Evolutionary conservation across 306 rosid species (phyloP).

Genomic region (Trifolium repens): DNA sequence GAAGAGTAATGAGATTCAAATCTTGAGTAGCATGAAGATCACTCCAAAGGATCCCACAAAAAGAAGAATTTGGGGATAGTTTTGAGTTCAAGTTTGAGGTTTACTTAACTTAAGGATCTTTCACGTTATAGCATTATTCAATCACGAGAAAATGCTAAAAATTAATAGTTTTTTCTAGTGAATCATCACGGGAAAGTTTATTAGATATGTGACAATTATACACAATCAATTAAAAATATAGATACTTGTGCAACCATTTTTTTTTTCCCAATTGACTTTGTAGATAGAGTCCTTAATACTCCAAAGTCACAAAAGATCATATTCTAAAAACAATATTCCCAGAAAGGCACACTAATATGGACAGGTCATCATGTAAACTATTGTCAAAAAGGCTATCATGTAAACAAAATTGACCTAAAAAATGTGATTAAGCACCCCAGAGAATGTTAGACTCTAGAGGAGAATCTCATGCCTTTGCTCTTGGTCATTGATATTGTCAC

Average conservation of each 20-base stretch:
- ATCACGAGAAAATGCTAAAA: constrained; percentile 12
- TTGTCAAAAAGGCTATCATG: too few relatives aligned
- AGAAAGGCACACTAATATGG: constrained; percentile 4
- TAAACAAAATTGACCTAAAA: constrained; percentile 30
- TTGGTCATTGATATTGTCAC: constrained; percentile 39
- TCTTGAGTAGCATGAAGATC: constrained; percentile 43
- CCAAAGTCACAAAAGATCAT: constrained; percentile 12
- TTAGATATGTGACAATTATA: constrained; percentile 12
- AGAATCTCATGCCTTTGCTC: constrained; percentile 37
- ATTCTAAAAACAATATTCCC: constrained; percentile 15
- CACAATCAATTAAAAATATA: constrained; percentile 7
- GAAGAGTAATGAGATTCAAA: constrained; percentile 36
- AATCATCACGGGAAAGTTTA: constrained; percentile 38
- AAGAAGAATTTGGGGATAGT: constrained; percentile 31
- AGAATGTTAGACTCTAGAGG: constrained; percentile 34
- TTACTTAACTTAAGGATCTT: constrained; percentile 35
- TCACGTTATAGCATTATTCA: constrained; percentile 10
- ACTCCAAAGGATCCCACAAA: constrained; percentile 34
- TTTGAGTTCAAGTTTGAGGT: constrained; percentile 37
- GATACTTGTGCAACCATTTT: constrained; percentile 12
- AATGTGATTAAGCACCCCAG: constrained; percentile 24
- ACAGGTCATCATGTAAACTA: too few relatives aligned
- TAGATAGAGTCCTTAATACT: constrained; percentile 7
- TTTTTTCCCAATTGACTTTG: not conserved
- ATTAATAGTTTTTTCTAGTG: constrained; percentile 8